phyloP scores from a whole-genome alignment of 2,329 filamentous ascomycete genomes.

The Ophiostoma novo-ulmi region DNA sequence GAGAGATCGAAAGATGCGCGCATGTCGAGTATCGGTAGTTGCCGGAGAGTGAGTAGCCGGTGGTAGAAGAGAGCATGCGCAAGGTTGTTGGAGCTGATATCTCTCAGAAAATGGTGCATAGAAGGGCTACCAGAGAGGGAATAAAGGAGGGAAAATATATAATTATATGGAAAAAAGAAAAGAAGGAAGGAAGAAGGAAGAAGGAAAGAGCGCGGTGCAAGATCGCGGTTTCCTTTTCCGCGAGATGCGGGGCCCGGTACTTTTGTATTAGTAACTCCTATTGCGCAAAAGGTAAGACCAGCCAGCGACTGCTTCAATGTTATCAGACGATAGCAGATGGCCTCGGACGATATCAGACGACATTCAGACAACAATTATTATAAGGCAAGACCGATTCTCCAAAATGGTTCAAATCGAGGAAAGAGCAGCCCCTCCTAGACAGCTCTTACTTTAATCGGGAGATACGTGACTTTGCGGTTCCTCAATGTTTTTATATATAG shows the following conservation, averaged over 20 bases:
- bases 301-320: background rate
- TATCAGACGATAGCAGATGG: background rate
- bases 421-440: background rate
- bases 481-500: background rate
- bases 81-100: background rate
- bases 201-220: background rate
- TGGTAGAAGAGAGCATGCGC: background rate
- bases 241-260: slow-evolving; percentile 10
- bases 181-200: background rate
- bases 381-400: no score
- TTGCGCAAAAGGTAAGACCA: background rate
- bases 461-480: background rate
- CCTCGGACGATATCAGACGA: no score
- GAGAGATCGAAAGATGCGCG: background rate
- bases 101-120: background rate
- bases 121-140: background rate
- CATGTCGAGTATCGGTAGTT: slow-evolving; percentile 9
- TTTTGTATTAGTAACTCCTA: background rate
- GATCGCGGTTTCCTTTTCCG: background rate
- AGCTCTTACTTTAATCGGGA: background rate
- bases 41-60: background rate
- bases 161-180: background rate
- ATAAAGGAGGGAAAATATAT: background rate
- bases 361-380: no score
- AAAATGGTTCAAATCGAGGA: background rate